Conservation (phyloP, 345 rosid genomes). For the Dimocarpus longan region DNA sequence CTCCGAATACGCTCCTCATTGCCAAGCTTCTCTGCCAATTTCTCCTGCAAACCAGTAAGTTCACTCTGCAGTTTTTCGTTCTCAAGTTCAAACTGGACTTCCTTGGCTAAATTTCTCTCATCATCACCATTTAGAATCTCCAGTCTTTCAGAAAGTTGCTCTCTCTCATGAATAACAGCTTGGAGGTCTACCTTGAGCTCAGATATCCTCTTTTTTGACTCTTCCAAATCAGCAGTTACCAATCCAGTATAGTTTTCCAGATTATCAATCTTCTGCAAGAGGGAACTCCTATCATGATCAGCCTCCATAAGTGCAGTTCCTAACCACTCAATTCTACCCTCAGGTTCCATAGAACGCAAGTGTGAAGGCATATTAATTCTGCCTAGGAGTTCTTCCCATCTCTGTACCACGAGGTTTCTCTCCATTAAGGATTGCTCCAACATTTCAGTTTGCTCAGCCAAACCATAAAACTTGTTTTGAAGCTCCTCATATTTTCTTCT, state of each 20-base stretch:
- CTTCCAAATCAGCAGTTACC: conserved; percentile 68
- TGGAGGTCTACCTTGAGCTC: conserved; percentile 59
- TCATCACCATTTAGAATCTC: conserved; percentile 46
- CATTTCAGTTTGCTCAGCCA: conserved; percentile 99
- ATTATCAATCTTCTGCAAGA: conserved; percentile 62
- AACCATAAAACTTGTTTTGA: conserved; percentile 81
- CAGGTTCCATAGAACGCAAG: conserved; percentile 71
- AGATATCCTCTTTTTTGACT: conserved; percentile 49
- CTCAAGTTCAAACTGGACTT: conserved; percentile 54
- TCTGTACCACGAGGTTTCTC: conserved; percentile 81
- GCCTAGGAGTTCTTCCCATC: conserved; percentile 84
- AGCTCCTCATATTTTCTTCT: conserved; percentile 89
- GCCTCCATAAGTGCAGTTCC: conserved; percentile 71
- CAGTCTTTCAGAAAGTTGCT: conserved; percentile 60
- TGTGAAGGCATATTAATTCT: conserved; percentile 70
- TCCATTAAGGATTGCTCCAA: conserved; percentile 94
- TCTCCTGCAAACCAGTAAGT: conserved; percentile 51
- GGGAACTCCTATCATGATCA: conserved; percentile 54
- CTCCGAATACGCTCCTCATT: conserved; percentile 46
- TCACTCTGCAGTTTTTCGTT: conserved; percentile 57
- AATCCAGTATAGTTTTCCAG: conserved; percentile 63
- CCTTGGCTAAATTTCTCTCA: conserved; percentile 47
- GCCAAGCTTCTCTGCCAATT: conserved; percentile 52
- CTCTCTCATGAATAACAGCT: conserved; percentile 51
- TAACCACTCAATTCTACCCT: conserved; percentile 85